Percentiles rank a stretch among this genome's conserved stretches.
Conservation (phyloP, 2,329 filamentous ascomycete species). For the Plectosphaerella cucumerina region DNA sequence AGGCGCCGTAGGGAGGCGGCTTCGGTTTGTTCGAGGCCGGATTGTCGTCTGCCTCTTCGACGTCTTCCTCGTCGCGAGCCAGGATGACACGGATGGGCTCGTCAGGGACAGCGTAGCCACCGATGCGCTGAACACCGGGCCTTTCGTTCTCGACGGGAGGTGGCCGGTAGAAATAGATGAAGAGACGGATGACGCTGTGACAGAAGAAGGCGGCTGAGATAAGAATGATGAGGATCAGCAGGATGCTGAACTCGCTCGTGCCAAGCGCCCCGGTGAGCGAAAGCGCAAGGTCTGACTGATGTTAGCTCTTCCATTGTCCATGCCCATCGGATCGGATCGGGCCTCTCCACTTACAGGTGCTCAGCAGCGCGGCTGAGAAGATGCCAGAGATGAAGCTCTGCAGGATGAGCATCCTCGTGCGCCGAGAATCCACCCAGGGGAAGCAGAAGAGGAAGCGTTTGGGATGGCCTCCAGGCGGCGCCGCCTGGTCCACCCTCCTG, state of each 20-base stretch:
- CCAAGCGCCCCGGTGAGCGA: conserved; percentile 60
- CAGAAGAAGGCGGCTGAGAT: conserved; percentile 74
- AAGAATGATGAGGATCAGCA: conserved; percentile 75
- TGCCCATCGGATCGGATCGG: background rate
- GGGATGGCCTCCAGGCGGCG: conserved; percentile 18
- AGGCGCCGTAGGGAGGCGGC: conserved; percentile 82
- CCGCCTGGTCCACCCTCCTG: conserved; percentile 11
- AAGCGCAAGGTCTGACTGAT: conserved; percentile 64
- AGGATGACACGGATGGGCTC: conserved; percentile 75
- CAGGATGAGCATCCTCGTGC: conserved; percentile 51
- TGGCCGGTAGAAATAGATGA: conserved; percentile 58
- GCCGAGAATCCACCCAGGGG: conserved; percentile 50
- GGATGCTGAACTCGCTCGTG: conserved; percentile 70
- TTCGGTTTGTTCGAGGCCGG: conserved; percentile 50
- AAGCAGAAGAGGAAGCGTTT: conserved; percentile 50
- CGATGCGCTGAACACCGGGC: conserved; percentile 28
- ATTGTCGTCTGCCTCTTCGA: conserved; percentile 38
- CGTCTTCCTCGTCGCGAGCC: conserved; percentile 68
- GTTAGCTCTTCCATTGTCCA: background rate
- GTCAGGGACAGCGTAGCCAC: conserved; percentile 64
- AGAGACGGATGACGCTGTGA: conserved; percentile 71
- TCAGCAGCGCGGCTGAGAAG: conserved; percentile 54
- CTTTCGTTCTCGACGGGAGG: conserved; percentile 23
- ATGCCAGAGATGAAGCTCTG: conserved; percentile 62
- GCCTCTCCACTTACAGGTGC: conserved; percentile 56